A percentile compares a stretch with the other conserved stretches of the same genome.
Conservation (phyloP, 2,329 filamentous ascomycete species). For the Fusarium sarcochroum region DNA sequence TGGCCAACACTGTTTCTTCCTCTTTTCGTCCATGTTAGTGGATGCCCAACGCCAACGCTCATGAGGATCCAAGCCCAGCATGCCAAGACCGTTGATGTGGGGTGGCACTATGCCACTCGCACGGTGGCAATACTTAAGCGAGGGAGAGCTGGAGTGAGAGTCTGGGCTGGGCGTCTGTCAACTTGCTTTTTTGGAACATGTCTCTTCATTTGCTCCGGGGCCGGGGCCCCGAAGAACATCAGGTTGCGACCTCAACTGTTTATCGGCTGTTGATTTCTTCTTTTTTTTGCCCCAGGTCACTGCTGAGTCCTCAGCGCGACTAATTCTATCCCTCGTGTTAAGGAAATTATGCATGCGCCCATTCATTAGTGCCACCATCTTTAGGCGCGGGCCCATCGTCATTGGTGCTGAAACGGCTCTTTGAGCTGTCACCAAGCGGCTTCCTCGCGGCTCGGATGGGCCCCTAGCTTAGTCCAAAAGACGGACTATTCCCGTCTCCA, state of each 20-base stretch:
- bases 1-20: constrained; percentile 16
- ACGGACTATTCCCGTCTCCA: constrained; percentile 28
- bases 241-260: too few species aligned
- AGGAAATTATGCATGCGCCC: constrained; percentile 5
- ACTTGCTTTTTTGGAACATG: not conserved
- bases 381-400: constrained; percentile 16
- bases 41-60: constrained; percentile 33
- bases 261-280: too few species aligned
- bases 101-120: constrained; percentile 27
- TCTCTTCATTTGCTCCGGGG: constrained; percentile 12
- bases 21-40: constrained; percentile 21
- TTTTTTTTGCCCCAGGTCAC: too few species aligned
- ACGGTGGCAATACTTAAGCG: constrained; percentile 42
- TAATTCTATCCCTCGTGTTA: constrained; percentile 12
- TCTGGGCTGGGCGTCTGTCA: not conserved
- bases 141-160: constrained; percentile 14
- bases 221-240: too few species aligned
- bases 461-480: constrained; percentile 22
- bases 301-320: too few species aligned
- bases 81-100: constrained; percentile 45
- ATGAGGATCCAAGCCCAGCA: constrained; percentile 22
- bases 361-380: constrained; percentile 9
- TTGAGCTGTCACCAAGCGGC: constrained; percentile 35
- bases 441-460: constrained; percentile 21
- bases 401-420: constrained; percentile 31